Conservation (phyloP, 495 filamentous ascomycete genomes). For the Penicillium diatomitis region DNA sequence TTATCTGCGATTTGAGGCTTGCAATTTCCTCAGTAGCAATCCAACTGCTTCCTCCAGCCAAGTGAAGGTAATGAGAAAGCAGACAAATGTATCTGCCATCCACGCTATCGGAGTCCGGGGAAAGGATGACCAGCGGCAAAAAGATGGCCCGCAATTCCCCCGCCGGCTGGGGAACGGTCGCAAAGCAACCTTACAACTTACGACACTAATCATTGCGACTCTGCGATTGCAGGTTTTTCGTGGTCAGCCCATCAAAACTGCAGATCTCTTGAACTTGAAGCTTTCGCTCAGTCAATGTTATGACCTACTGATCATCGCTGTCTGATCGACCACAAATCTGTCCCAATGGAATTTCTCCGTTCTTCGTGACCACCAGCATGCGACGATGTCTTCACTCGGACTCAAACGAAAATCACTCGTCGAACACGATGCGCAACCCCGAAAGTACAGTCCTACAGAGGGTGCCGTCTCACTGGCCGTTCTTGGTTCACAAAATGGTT, state of each 20-base stretch:
- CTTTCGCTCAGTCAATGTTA: no score
- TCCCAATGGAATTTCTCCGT: conserved; percentile 11
- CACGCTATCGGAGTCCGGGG: conserved; percentile 10
- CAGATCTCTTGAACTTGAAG: no score
- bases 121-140: conserved; percentile 5
- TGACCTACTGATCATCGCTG: no score
- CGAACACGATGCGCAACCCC: conserved; percentile 20
- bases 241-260: no score
- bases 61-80: no score
- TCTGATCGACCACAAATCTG: neutral
- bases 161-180: neutral
- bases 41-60: no score
- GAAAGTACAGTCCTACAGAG: conserved; percentile 7
- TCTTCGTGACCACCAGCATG: conserved; percentile 3
- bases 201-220: no score
- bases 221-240: no score
- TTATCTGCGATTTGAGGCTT: no score
- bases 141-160: neutral
- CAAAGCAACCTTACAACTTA: no score
- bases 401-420: conserved; percentile 30
- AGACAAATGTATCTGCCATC: neutral
- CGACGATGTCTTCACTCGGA: conserved; percentile 33
- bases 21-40: no score
- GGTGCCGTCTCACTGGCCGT: neutral
- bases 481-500: conserved; percentile 1